Base-by-base conservation (phyloP, 805 yeast species). In the Hyphopichia homilentoma region DNA sequence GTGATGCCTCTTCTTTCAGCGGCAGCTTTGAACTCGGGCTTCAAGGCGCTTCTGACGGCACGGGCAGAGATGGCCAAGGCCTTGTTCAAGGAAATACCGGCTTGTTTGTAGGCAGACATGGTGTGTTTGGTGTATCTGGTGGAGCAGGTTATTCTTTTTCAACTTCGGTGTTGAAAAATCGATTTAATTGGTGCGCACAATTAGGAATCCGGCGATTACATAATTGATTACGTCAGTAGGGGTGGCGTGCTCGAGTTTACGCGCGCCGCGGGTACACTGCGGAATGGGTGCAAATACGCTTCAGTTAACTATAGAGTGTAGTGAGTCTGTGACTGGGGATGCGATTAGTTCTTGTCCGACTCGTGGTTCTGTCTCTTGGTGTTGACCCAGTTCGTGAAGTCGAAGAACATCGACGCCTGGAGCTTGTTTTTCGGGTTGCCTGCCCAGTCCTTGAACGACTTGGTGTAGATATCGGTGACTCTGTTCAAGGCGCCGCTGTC, bases 21-120 rank as follows among this genome's bases (percentile, higher is more conserved):
- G 40, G 70, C 75, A 43, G 77, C 83, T 61, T 83, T 84, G 57
- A 77, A 62, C 54, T 89, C 96, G 44, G 88, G 79, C 73, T 90
- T 90, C 60, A 90, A 77, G 32, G 96, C 81, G 52, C 74, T 71
- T 72, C 97, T 87, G 50, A 87, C 77, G 42, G 95, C 77, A 61
- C 79, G 79, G 56, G 96, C 95, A 55, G 96, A 85, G 57, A 90
- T 75, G 47, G 95, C 77, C 63, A 89, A 74, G 68, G 90, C 90
- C 63, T 81, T 84, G 83, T 85, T 86, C 72, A 83, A 79, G 46
- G 70, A 57, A 37, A 66, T 65, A 39, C 72, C 72, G 34, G 72
- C 72, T 66, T 66, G 72, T 54, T 66, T 65, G 61, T 63, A 61
- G 54, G 70, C 68, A 51, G 70, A 64, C 72, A 66, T 66, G 30